Base-by-base conservation (phyloP, 1,284 basidiomycete genomes). In the Wallemia ichthyophaga region DNA sequence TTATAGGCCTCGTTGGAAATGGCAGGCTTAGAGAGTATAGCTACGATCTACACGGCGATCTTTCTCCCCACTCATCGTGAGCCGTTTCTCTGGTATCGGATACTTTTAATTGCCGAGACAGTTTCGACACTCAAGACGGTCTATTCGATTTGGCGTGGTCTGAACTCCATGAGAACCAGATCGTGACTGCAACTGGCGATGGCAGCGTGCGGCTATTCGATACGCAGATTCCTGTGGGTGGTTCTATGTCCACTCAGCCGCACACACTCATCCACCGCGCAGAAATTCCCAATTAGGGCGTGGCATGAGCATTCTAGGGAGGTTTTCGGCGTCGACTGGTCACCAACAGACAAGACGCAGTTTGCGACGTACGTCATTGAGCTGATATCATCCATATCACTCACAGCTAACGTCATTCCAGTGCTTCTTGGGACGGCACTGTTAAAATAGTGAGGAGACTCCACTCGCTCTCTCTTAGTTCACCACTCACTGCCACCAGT, bases 281-380 rank as follows among this genome's bases (percentile, higher is more conserved):
- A 89, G 83, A 82, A 88, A 65, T 77, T 82, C 62, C 92, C 92
- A 0, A 83, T 96, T 61, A 79, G 81, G 60, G 79, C 79, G 58
- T 98, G 91, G 91, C 81, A 85, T 64, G 92, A 96, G 70, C 92
- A 98, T 68, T 77, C 79, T 3, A 78, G 82, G 55, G 92, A 98
- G 67, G 85, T 89, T 3, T 91, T 87, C 71, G 83, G 83, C n/a
- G 78, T 95, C 13, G 87, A 98, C 69, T 98, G 92, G 92, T 91
- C 84, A 63, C 96, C 95, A 69, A 71, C 94, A 61, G 80, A 84
- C 64, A 98, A 98, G 69, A 82, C 87, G 62, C 75, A 78, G 1
- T 96, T 98, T 69, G 78, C 78, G 2, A 89, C 86, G 55, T 56
- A 24, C 5, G 55, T 56, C 23, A 25, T 5, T 5, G 56, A n/a